Conservation (phyloP, 1,284 basidiomycete species). For the Leccinum ponderosum region DNA sequence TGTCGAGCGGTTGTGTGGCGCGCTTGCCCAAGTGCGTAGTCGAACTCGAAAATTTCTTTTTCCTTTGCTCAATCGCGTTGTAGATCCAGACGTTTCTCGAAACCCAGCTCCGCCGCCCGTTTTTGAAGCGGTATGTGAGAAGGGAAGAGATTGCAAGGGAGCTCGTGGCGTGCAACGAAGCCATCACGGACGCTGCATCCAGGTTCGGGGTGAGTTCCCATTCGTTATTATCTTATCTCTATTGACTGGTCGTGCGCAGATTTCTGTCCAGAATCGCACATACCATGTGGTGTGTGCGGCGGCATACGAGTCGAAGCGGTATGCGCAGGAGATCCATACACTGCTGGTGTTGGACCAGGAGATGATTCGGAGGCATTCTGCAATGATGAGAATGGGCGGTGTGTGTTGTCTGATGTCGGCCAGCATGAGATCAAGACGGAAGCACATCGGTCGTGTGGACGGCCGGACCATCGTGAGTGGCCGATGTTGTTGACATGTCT, state of each 20-base stretch:
- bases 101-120: conserved; percentile 65
- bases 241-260: conserved; percentile 7
- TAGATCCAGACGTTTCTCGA: conserved; percentile 53
- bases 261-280: conserved; percentile 28
- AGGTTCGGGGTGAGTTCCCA: conserved; percentile 49
- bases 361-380: conserved; percentile 19
- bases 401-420: conserved; percentile 77
- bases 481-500: neutral
- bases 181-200: conserved; percentile 50
- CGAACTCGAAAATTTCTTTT: neutral
- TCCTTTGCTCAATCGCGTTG: neutral
- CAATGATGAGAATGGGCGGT: conserved; percentile 42
- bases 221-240: neutral
- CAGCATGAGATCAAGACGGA: conserved; percentile 78
- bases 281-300: conserved; percentile 19
- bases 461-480: conserved; percentile 52
- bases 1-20: conserved; percentile 39
- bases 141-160: conserved; percentile 67
- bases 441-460: conserved; percentile 58
- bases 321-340: conserved; percentile 21
- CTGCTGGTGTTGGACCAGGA: conserved; percentile 21
- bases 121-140: conserved; percentile 77
- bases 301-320: conserved; percentile 23
- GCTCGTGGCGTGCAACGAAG: conserved; percentile 53
- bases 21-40: conserved; percentile 46